Base-by-base conservation (phyloP, 2,329 filamentous ascomycete species). In the Ophiostoma angusticollis region DNA sequence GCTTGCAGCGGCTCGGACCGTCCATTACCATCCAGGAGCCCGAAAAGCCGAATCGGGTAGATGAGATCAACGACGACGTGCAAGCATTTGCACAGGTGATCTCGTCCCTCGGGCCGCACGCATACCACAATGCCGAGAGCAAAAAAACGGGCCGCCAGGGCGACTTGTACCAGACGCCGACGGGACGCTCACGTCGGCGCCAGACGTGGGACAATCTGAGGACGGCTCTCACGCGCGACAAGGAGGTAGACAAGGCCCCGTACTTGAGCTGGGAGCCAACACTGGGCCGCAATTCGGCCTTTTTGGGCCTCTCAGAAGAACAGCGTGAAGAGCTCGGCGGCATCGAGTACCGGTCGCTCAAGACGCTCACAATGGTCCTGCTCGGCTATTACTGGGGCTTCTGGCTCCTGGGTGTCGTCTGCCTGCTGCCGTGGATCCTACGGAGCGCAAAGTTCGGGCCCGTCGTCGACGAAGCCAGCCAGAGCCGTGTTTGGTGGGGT, bases 261-360 rank as follows among this genome's bases (percentile, higher is more conserved):
- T 98, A 98, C 57, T 71, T 98, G 37, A 95, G 85, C 57, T 96
- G 85, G 73, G 80, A 87, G 43, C 85, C 91, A 2, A 98, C 91
- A 0, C 73, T 95, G 39, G 89, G 82, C 18, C 78, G 91, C 46
- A 98, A 98, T 57, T 96, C 89, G 9, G 80, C 84, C 27, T 98
- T 96, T 53, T 71, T 91, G 11, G 84, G 87, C 49, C 60, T 98
- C 47, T 84, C 81, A 0, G 81, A 93, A 49, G 85, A 91, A 47
- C 86, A 98, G 59, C 75, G 91, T 48, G 87, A 98, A 54, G 91
- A 98, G 58, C 64, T 98, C 3, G 91, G 91, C 9, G 91, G 91
- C 16, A 94, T 98, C 46, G 91, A 98, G 57, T 98, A 98, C 54
- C 80, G 91, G 6, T 84, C 89, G 0, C 58, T 98, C 44, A 93